phyloP scores from a whole-genome alignment of 169 alveolate species.

The Cryptosporidium sp. region DNA sequence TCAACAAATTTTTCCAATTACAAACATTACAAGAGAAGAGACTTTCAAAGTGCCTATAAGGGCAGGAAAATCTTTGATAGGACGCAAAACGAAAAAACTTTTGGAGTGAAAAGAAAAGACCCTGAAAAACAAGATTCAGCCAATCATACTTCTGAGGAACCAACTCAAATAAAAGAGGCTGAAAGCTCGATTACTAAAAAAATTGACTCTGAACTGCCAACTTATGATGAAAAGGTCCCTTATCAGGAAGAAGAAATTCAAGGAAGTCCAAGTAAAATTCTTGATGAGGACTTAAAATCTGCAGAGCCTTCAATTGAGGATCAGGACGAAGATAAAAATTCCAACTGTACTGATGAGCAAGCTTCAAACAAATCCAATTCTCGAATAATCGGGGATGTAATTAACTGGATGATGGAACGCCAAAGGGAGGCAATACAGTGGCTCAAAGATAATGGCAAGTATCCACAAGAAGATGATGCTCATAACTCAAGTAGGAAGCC shows the following conservation, averaged over 20 bases:
- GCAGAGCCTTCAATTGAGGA: not conserved
- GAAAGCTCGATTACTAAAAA: not conserved
- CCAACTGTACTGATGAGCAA: not conserved
- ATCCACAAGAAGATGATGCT: not conserved
- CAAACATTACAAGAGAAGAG: not conserved
- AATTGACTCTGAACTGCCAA: not conserved
- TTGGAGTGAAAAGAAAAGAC: not conserved
- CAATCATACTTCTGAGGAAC: not conserved
- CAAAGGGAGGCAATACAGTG: conserved; percentile 55
- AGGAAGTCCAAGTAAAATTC: not conserved
- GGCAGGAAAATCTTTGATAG: not conserved
- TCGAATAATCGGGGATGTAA: conserved; percentile 12
- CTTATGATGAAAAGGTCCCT: not conserved
- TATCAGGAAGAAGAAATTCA: not conserved
- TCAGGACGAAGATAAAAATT: not conserved
- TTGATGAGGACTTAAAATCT: not conserved
- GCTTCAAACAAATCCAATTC: not conserved
- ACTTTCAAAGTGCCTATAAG: not conserved
- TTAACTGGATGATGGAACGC: conserved; percentile 54
- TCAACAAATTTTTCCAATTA: not conserved
- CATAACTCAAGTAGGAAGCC: not conserved
- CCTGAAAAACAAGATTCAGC: not conserved
- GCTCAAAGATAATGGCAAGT: conserved; percentile 39
- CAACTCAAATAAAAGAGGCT: not conserved
- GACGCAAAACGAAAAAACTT: not conserved